Evolutionary conservation across 257 asterid species (phyloP), one percentile per base, ranked within the genome.

Genomic region (Buddleja alternifolia): DNA sequence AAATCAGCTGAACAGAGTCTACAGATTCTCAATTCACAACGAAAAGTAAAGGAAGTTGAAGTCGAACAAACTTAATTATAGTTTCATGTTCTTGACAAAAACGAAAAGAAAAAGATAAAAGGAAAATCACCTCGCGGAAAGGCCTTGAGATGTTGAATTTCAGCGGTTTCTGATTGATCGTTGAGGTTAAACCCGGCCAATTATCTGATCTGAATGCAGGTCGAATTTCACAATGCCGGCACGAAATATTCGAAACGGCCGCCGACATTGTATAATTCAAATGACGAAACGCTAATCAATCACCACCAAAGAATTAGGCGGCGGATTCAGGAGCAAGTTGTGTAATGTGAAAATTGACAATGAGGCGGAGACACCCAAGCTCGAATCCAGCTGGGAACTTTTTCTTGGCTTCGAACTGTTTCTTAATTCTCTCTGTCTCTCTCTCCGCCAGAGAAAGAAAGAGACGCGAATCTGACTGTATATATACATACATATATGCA

Each of bases 151-250:
- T 70, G 34, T 36, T 73, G 59, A 64, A 36, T 19, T 72, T 55
- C 23, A 65, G 23, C 51, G 72, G 66, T 17, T 53, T 57, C 50
- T 52, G 71, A 69, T 48, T 25, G 64, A 71, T 63, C 66, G 72
- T 53, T 5, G 78, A 25, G 46, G 71, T 0, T 3, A 60, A 79
- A 45, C 60, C 46, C 24, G 60, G n/a, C 47, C 74, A 71, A 59
- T 41, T 55, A 15, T 73, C 75, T 62, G 80, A 53, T 34, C 67
- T 60, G 63, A 80, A 81, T 77, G 77, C 76, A 74, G 84, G 74
- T 75, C 82, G 78, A 62, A 71, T 68, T 44, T 70, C 75, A 75
- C 53, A 73, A 69, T 75, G 88, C 75, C 76, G 86, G 81, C 85
- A 63, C 44, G 82, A 46, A 44, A 81, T 74, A 60, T 54, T 78